Evolutionary conservation across 495 filamentous ascomycete genomes (phyloP).

Genomic region (Podospora bellae-mahoneyi): DNA sequence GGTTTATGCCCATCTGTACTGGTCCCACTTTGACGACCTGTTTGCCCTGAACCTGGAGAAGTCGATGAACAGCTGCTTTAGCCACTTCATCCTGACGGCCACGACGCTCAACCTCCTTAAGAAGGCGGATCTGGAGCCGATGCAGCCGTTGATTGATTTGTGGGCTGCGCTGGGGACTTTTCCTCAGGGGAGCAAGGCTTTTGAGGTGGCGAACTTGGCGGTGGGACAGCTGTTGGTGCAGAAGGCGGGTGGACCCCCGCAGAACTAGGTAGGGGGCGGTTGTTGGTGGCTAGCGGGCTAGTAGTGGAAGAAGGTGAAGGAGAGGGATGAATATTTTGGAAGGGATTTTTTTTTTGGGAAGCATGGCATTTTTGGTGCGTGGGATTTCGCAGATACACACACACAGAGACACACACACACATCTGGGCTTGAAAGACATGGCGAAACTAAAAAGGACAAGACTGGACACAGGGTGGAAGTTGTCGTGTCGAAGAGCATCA

Average conservation of each 20-base stretch:
- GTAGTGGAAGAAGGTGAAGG: neutral
- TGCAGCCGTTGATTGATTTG: conserved; percentile 88
- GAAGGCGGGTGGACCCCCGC: conserved; percentile 36
- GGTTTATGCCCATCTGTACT: conserved; percentile 88
- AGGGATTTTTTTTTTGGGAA: neutral
- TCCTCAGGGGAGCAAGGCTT: conserved; percentile 63
- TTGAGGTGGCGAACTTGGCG: conserved; percentile 50
- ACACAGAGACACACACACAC: neutral
- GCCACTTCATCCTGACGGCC: conserved; percentile 86
- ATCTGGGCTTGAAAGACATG: neutral
- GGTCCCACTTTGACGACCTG: conserved; percentile 78
- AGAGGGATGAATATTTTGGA: neutral
- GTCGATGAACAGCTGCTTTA: conserved; percentile 91
- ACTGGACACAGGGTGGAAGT: neutral
- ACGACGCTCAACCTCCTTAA: conserved; percentile 79
- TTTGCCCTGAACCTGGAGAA: conserved; percentile 78
- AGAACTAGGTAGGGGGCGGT: conserved; percentile 6
- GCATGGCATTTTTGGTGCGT: neutral
- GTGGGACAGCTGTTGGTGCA: conserved; percentile 46
- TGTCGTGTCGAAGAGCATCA: neutral
- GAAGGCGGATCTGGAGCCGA: conserved; percentile 84
- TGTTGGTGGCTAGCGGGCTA: neutral
- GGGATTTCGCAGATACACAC: neutral
- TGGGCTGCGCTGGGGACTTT: conserved; percentile 83
- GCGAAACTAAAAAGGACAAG: neutral